Base-by-base conservation (phyloP, 176 grass and related monocot species). In the Oryza rufipogon region DNA sequence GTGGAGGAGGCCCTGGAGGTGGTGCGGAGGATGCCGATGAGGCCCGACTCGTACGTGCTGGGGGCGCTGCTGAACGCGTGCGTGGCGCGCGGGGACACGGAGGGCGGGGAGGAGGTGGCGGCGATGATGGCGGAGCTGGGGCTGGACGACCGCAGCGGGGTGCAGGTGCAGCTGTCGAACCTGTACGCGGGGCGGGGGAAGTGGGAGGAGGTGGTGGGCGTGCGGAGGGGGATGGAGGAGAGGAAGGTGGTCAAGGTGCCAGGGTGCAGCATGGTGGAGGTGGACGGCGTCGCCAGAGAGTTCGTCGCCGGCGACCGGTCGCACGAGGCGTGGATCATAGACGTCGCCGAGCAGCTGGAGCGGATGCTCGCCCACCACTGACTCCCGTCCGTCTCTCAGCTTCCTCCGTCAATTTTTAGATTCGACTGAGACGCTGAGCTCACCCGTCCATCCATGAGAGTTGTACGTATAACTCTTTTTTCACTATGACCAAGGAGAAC, bases 41-140 rank as follows among this genome's bases (percentile, higher is more conserved):
- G 66, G 68, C 84, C 92, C 0, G 92, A 94, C 79, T 74, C 92
- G 3, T 94, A 91, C 49, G 92, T 94, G 8, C 38, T 94, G 15
- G 92, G 92, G 5, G 89, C 92, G 25, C 66, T 94, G 84, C 86
- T 94, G 2, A 94, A 89, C 41, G 89, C 92, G 0, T 94, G 89
- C 64, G 41, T 71, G 23, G 67, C 83, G 51, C 80, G 70, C 46
- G 89, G 56, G 17, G 56, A 22, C 56, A 9, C 5, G 51, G 51
- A 54, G 5, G 16, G 15, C 51, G 51, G 16, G 51, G 19, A 61
- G 56, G 7, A 22, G 56, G 56, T 61, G 56, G 56, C 56, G 52
- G 52, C 15, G 52, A 56, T 1, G 52, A 19, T 56, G 16, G 52
- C 52, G 52, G 52, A 20, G 52, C 52, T 56, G 52, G 52, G 52